These are phyloP conservation scores for Alternaria ethzedia DNA, from an alignment of 2,329 filamentous ascomycete species.

Conservation along the genomic window DNA sequence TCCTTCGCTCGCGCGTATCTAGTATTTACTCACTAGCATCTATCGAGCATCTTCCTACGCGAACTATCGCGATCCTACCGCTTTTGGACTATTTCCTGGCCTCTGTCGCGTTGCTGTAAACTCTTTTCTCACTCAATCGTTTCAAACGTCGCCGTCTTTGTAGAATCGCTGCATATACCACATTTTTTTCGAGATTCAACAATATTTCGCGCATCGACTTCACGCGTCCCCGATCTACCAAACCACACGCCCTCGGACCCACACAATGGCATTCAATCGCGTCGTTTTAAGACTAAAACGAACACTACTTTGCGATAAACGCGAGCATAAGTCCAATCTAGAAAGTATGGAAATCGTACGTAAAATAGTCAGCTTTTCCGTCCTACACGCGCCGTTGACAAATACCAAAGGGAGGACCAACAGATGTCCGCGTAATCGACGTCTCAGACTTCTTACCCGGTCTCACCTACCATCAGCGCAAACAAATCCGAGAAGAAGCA, in stretches of 20 bases:
- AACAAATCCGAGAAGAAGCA: slow-evolving; percentile 40
- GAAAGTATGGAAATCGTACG: neutral
- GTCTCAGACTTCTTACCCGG: slow-evolving; percentile 35
- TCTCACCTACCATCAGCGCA: slow-evolving; percentile 37
- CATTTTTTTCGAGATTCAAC: neutral
- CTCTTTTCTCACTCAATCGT: neutral
- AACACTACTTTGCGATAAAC: neutral
- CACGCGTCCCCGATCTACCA: neutral
- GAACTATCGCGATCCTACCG: neutral
- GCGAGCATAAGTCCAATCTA: neutral
- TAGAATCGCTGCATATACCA: neutral
- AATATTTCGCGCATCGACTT: neutral
- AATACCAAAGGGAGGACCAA: slow-evolving; percentile 33
- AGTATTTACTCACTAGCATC: neutral
- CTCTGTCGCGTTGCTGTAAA: slow-evolving; percentile 1
- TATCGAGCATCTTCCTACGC: neutral
- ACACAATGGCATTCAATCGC: neutral
- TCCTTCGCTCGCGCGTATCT: neutral
- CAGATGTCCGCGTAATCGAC: slow-evolving; percentile 38
- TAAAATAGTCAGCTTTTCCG: neutral
- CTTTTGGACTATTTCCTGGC: neutral
- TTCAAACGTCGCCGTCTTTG: neutral
- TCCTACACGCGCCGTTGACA: neutral
- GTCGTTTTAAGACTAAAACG: neutral
- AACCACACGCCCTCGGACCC: neutral